Base-by-base conservation (phyloP, 768 basidiomycete genomes). In the Suillus spraguei region DNA sequence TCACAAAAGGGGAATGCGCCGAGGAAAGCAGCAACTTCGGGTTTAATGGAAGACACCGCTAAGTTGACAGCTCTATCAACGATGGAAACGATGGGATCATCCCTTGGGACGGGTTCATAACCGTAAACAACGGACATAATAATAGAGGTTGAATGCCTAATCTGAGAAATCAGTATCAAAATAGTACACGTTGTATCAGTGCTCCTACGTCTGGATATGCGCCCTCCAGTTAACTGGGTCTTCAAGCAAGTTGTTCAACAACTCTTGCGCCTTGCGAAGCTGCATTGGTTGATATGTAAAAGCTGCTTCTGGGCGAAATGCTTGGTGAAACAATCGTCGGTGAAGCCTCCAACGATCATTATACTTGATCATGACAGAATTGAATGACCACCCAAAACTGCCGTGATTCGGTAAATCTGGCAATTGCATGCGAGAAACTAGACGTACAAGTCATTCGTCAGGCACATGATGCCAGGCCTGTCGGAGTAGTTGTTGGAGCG, bases 401-500 rank as follows among this genome's bases (percentile, higher is more conserved):
- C 24, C 5, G 50, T 20, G 55, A 44, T 39, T 33, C 32, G 36
- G 8, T 35, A 13, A 24, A 35, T 16, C 20, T 41, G 42, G 36
- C 7, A 32, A n/a, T 36, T 46, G 8, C 14, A 54, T 9, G 6
- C 33, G 47, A n/a, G 41, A 24, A 22, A 24, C 24, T 5, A 46
- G 8, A 52, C 72, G 64, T 58, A 74, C 73, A 74, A 74, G 56
- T 74, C 74, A 50, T 68, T 75, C 10, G 69, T 69, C 68, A 75
- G 67, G 16, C 66, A 61, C 20, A 74, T 59, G 10, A 72, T 64
- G 16, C 60, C 63, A 22, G 80, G 80, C 4, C 83, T 72, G 63
- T 82, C 82, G 4, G 83, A 81, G 65, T 82, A 83, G 38, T 77
- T 79, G 59, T 74, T 69, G 7, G 82, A 82, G 7, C 80, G 76